These are phyloP conservation scores for Saturnispora kantuleensis DNA, from an alignment of 805 yeast genomes.

Conservation along the genomic window DNA sequence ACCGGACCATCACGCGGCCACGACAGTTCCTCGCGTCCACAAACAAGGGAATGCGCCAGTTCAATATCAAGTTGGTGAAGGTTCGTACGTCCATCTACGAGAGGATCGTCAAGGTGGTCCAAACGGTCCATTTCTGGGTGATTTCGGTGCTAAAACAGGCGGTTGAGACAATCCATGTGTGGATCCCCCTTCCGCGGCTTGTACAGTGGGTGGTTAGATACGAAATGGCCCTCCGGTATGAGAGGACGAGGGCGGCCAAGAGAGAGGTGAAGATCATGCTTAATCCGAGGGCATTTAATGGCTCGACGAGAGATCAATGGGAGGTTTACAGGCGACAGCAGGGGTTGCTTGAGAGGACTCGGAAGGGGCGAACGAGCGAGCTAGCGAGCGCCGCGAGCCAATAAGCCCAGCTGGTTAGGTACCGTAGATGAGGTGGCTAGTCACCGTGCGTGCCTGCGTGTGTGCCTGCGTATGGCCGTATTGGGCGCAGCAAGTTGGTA, in stretches of 20 bases:
- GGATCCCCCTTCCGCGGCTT: conserved; percentile 2
- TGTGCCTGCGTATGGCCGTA: too few species aligned
- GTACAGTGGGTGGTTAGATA: conserved; percentile 6
- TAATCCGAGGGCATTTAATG: conserved; percentile 70
- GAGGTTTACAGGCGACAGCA: conserved; percentile 87
- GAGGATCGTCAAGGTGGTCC: conserved; percentile 3
- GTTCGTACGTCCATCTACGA: conserved; percentile 27
- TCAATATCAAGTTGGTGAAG: conserved; percentile 69
- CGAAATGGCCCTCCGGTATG: conserved; percentile 2
- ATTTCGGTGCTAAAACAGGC: background rate
- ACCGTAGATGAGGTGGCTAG: too few species aligned
- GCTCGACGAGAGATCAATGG: conserved; percentile 89
- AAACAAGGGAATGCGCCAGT: conserved; percentile 79
- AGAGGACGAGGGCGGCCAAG: conserved; percentile 11
- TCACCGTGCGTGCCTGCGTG: too few species aligned
- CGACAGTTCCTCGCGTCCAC: conserved; percentile 71
- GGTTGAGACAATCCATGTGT: conserved; percentile 5
- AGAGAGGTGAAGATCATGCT: conserved; percentile 58
- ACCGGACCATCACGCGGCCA: conserved; percentile 73
- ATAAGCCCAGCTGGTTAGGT: too few species aligned
- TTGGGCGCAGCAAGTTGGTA: too few species aligned
- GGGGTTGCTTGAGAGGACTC: conserved; percentile 77
- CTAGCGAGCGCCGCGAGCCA: background rate
- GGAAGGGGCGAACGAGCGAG: conserved; percentile 27
- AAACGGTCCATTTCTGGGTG: conserved; percentile 3